These are phyloP conservation scores for Fusarium sp. DNA, from an alignment of 2,329 filamentous ascomycete species.

Conservation along the genomic window DNA sequence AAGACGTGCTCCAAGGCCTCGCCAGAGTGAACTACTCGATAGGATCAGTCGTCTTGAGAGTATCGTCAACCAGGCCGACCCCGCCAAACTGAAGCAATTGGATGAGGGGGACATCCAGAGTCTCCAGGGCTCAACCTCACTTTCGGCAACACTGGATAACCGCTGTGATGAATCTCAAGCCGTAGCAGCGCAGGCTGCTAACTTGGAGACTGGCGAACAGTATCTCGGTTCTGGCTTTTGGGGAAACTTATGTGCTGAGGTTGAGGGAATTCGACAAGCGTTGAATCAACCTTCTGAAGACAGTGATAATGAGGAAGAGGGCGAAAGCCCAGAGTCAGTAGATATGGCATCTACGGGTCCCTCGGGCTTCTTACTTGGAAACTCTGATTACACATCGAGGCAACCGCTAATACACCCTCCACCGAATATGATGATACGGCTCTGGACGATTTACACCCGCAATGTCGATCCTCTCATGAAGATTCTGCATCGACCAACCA, in stretches of 20 bases:
- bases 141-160: slow-evolving; percentile 17
- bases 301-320: slow-evolving; percentile 48
- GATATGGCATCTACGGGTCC: slow-evolving; percentile 36
- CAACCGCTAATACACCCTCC: slow-evolving; percentile 47
- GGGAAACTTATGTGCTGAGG: slow-evolving; percentile 55
- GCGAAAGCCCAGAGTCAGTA: slow-evolving; percentile 45
- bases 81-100: slow-evolving; percentile 42
- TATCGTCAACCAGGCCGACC: slow-evolving; percentile 57
- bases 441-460: slow-evolving; percentile 50
- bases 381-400: slow-evolving; percentile 34
- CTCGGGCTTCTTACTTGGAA: slow-evolving; percentile 45
- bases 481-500: slow-evolving; percentile 55
- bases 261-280: slow-evolving; percentile 56
- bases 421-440: slow-evolving; percentile 49
- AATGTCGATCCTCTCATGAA: slow-evolving; percentile 58
- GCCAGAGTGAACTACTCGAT: slow-evolving; percentile 56
- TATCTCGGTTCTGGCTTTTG: slow-evolving; percentile 58
- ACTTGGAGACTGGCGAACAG: slow-evolving; percentile 34
- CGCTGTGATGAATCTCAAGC: slow-evolving; percentile 26
- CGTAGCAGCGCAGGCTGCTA: slow-evolving; percentile 35
- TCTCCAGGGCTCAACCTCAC: not conserved
- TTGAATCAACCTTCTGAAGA: slow-evolving; percentile 56
- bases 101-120: slow-evolving; percentile 26
- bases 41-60: slow-evolving; percentile 56
- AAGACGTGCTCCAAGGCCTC: slow-evolving; percentile 52